A percentile compares a stretch with the other conserved stretches of the same genome.
These are phyloP conservation scores for Vaccinium corymbosum DNA, from an alignment of 148 eudicot species.

Conservation along the genomic window DNA sequence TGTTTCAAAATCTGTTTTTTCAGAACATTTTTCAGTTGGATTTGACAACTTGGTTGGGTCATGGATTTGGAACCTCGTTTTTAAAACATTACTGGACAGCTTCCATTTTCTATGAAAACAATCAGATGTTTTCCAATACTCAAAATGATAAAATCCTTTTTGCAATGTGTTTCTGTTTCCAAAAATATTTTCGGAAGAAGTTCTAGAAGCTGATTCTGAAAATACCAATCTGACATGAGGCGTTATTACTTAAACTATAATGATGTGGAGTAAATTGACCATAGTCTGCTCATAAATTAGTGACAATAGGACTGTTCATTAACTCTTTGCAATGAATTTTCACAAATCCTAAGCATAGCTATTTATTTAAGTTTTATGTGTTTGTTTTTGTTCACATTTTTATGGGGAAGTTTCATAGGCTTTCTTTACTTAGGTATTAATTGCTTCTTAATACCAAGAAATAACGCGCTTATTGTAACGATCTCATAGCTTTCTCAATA, in stretches of 20 bases:
- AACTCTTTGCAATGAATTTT: not conserved
- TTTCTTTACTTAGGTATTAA: conserved; percentile 7
- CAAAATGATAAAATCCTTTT: not conserved
- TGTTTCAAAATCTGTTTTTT: not conserved
- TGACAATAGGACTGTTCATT: not conserved
- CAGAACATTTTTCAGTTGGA: not conserved
- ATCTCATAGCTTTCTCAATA: not conserved
- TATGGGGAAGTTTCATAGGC: conserved; percentile 7
- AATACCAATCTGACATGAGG: not conserved
- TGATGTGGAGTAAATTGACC: not conserved
- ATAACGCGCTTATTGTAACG: not conserved
- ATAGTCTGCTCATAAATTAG: not conserved
- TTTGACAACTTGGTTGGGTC: not conserved
- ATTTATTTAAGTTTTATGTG: not conserved
- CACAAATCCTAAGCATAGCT: not conserved
- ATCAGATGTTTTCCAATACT: not conserved
- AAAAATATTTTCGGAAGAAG: too few species aligned
- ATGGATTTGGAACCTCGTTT: not conserved
- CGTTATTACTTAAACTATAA: not conserved
- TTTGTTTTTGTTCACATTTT: not conserved
- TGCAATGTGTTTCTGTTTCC: too few species aligned
- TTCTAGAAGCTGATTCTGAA: too few species aligned
- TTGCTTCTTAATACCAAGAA: conserved; percentile 3
- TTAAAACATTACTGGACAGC: not conserved
- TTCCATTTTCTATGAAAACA: not conserved